Conservation (phyloP, 192 early-diverging fungal genomes). For the Backusella tarrabulga region DNA sequence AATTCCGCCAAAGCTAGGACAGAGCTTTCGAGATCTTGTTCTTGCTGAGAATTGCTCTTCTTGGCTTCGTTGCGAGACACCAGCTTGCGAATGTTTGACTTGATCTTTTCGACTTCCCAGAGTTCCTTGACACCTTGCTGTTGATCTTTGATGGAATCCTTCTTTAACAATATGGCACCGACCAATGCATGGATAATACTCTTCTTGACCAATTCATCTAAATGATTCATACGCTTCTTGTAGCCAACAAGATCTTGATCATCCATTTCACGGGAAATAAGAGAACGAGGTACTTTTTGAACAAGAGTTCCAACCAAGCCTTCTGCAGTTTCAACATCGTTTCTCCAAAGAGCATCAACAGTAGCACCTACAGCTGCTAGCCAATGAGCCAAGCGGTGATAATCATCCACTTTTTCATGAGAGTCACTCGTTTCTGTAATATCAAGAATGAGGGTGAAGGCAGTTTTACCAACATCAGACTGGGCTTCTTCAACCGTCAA, state of each 20-base stretch:
- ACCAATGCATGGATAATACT: slow-evolving; percentile 24
- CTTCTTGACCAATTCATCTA: slow-evolving; percentile 23
- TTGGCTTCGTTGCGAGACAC: background rate
- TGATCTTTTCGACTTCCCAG: slow-evolving; percentile 24
- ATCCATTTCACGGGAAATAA: slow-evolving; percentile 8
- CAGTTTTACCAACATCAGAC: slow-evolving; percentile 24
- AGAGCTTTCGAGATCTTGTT: slow-evolving; percentile 13
- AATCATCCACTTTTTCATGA: slow-evolving; percentile 3
- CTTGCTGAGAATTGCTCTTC: background rate
- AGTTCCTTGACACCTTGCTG: slow-evolving; percentile 22
- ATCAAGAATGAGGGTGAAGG: slow-evolving; percentile 23
- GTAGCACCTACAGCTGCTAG: slow-evolving; percentile 31
- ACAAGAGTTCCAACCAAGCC: background rate
- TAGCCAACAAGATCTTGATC: slow-evolving; percentile 2
- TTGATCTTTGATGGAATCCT: background rate
- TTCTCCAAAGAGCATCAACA: slow-evolving; percentile 36
- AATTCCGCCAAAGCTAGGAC: slow-evolving; percentile 29
- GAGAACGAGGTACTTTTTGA: slow-evolving; percentile 15
- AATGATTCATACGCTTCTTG: slow-evolving; percentile 12
- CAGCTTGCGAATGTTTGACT: slow-evolving; percentile 6
- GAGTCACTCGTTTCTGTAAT: background rate
- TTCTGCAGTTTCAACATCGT: slow-evolving; percentile 19
- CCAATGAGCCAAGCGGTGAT: slow-evolving; percentile 23
- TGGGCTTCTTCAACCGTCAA: slow-evolving; percentile 4
- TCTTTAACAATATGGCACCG: slow-evolving; percentile 22